Evolutionary conservation across 2,329 filamentous ascomycete genomes (phyloP).

Genomic region (Fusarium foetens): DNA sequence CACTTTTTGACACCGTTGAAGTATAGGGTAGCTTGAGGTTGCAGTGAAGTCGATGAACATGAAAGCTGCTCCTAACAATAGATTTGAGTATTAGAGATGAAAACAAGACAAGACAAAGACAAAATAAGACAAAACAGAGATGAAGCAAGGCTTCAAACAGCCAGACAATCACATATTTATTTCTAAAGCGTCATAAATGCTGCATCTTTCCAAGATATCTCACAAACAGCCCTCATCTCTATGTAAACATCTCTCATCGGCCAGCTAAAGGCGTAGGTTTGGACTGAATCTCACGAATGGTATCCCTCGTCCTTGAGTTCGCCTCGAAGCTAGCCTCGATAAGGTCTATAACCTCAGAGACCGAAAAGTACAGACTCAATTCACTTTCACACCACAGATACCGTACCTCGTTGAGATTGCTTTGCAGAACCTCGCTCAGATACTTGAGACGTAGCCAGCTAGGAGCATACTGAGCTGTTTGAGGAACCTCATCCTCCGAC

Average conservation of each 20-base stretch:
- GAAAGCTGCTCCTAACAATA: accelerated
- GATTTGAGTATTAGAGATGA: accelerated
- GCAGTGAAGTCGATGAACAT: background rate
- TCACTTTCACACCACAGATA: slow-evolving; percentile 74
- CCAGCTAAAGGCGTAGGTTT: slow-evolving; percentile 56
- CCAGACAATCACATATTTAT: background rate
- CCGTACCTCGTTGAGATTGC: slow-evolving; percentile 71
- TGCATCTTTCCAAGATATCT: background rate
- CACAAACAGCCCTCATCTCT: background rate
- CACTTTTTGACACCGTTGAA: accelerated
- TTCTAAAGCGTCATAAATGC: background rate
- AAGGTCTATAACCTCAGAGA: slow-evolving; percentile 70
- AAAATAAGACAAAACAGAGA: accelerated
- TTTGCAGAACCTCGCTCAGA: slow-evolving; percentile 72
- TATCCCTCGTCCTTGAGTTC: slow-evolving; percentile 67
- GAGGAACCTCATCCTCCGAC: slow-evolving; percentile 57
- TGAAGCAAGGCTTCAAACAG: background rate
- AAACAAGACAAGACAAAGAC: accelerated
- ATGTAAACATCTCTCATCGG: background rate
- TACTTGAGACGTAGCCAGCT: slow-evolving; percentile 73
- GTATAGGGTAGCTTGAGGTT: background rate
- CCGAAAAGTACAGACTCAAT: slow-evolving; percentile 70
- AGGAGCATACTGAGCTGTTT: slow-evolving; percentile 69
- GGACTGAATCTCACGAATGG: slow-evolving; percentile 66
- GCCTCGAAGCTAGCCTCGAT: slow-evolving; percentile 72